These are phyloP conservation scores for Plasmodium ovale DNA, from an alignment of 169 alveolate species.

Conservation along the genomic window DNA sequence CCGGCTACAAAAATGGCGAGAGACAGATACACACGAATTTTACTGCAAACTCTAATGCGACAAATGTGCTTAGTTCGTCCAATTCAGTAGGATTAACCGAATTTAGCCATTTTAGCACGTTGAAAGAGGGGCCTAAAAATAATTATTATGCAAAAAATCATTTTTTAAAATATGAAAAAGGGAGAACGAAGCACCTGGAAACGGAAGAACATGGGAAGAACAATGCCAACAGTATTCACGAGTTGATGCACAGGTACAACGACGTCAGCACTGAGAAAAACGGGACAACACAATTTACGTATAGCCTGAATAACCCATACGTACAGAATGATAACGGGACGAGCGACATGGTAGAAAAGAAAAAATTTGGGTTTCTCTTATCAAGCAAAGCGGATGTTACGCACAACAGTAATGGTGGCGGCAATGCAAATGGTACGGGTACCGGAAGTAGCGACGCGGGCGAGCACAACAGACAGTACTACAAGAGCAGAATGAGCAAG, in stretches of 20 bases:
- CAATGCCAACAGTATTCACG: conserved; percentile 8
- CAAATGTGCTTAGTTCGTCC: conserved; percentile 1
- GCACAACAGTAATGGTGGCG: not conserved
- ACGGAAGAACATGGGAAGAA: not conserved
- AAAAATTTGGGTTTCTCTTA: not conserved
- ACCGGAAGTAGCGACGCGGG: not conserved
- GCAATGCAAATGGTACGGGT: not conserved
- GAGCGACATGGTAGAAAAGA: not conserved
- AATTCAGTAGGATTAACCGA: conserved; percentile 19
- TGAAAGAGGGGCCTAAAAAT: conserved; percentile 7
- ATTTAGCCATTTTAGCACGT: not conserved
- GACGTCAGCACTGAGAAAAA: not conserved
- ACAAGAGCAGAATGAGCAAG: conserved; percentile 18
- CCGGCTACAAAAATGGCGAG: conserved; percentile 16
- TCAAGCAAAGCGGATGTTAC: not conserved
- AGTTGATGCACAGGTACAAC: conserved; percentile 11
- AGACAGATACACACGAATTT: conserved; percentile 22
- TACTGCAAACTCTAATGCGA: not conserved
- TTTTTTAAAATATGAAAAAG: conserved; percentile 10
- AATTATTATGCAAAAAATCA: conserved; percentile 22
- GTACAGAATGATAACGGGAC: conserved; percentile 2
- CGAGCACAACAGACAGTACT: conserved; percentile 3
- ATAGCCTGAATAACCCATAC: conserved; percentile 5
- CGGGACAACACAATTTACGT: not conserved
- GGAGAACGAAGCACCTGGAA: not conserved